Percentiles rank a stretch among this genome's conserved stretches.
These are phyloP conservation scores for Sicyos edulis DNA, from an alignment of 306 rosid genomes.

Conservation along the genomic window DNA sequence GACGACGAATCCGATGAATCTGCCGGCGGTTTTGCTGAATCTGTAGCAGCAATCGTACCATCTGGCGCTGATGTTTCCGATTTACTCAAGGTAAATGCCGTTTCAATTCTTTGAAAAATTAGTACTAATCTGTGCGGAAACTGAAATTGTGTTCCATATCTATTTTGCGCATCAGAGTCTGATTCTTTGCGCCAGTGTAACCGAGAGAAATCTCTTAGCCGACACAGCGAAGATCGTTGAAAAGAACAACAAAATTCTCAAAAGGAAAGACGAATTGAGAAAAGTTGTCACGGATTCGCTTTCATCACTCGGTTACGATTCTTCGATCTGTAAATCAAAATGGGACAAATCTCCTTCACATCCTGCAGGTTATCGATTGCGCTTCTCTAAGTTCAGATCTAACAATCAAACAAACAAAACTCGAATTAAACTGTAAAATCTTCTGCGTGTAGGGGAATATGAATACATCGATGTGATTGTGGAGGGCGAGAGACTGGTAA, in stretches of 20 bases:
- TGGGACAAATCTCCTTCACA: conserved; percentile 70
- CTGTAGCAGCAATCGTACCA: conserved; percentile 40
- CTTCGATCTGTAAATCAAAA: conserved; percentile 75
- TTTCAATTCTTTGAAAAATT: conserved; percentile 10
- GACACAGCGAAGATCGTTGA: conserved; percentile 80
- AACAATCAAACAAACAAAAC: neutral
- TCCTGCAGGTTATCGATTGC: conserved; percentile 60
- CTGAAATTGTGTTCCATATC: neutral
- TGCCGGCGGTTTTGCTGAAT: conserved; percentile 34
- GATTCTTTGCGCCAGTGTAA: conserved; percentile 57
- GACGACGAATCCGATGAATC: conserved; percentile 68
- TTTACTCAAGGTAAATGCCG: conserved; percentile 54
- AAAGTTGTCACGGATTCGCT: conserved; percentile 59
- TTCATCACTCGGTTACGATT: conserved; percentile 68
- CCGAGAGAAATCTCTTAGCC: conserved; percentile 86
- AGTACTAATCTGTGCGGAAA: neutral
- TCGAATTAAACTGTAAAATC: neutral
- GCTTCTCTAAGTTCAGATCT: neutral
- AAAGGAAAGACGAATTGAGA: conserved; percentile 65
- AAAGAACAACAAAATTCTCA: conserved; percentile 52
- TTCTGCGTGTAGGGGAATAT: conserved; percentile 63
- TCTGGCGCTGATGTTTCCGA: conserved; percentile 55
- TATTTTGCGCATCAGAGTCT: conserved; percentile 37
- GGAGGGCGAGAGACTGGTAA: conserved; percentile 63
- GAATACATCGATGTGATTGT: conserved; percentile 76